Percentiles rank a stretch among this genome's conserved stretches.
Evolutionary conservation across 371 early-diverging fungal species (phyloP).

Genomic region (Circinella umbellata): DNA sequence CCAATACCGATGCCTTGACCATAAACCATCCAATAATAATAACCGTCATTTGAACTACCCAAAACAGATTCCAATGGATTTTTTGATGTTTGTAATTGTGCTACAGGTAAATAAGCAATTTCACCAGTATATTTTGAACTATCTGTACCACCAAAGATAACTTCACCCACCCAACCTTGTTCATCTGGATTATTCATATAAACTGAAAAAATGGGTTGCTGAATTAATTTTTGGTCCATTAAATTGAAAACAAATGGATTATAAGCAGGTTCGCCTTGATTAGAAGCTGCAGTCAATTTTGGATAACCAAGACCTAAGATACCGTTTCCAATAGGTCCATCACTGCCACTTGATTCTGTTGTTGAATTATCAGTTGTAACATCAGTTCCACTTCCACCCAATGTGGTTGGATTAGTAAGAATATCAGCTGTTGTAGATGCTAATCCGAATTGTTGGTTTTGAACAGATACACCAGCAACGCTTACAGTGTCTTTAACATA

Average conservation of each 20-base stretch:
- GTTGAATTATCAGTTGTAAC: slow-evolving; percentile 6
- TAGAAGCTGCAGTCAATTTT: slow-evolving; percentile 36
- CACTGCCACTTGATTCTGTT: neutral
- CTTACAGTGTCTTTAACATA: slow-evolving; percentile 46
- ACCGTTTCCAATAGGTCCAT: slow-evolving; percentile 33
- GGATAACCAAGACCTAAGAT: slow-evolving; percentile 54
- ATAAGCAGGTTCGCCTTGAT: slow-evolving; percentile 25
- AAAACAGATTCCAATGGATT: slow-evolving; percentile 13
- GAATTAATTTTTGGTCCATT: slow-evolving; percentile 36
- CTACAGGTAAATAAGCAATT: slow-evolving; percentile 52
- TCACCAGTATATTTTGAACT: slow-evolving; percentile 55
- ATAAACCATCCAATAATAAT: slow-evolving; percentile 55
- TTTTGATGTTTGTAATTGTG: slow-evolving; percentile 15
- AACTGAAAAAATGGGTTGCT: slow-evolving; percentile 41
- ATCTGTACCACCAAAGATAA: slow-evolving; percentile 67
- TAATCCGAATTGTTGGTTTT: slow-evolving; percentile 50
- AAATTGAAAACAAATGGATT: slow-evolving; percentile 50
- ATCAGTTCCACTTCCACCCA: slow-evolving; percentile 22
- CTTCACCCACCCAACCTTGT: slow-evolving; percentile 53
- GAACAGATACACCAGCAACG: slow-evolving; percentile 35
- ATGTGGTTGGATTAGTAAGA: slow-evolving; percentile 36
- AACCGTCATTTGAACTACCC: slow-evolving; percentile 15
- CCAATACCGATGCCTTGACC: slow-evolving; percentile 40
- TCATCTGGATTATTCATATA: slow-evolving; percentile 35
- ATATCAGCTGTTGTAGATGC: slow-evolving; percentile 33